Evolutionary conservation across 2,329 filamentous ascomycete species (phyloP), one percentile per base, ranked within the genome.

Genomic region (Scolecobasidium constrictum): DNA sequence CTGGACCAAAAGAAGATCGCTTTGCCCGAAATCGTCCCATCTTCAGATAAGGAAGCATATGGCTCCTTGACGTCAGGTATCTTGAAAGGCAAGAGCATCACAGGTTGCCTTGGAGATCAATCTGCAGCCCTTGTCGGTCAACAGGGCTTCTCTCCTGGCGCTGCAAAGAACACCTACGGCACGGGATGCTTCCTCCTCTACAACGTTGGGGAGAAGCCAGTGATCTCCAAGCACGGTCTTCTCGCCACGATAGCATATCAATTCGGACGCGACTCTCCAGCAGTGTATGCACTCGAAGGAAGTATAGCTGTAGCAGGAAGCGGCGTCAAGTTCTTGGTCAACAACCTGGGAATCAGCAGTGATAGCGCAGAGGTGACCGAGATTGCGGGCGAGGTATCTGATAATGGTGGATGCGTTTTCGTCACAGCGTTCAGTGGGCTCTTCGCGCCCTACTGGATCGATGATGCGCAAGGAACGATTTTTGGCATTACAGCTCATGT

Each of bases 361-460:
- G 69, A 74, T 48, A 73, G 75, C 3, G 66, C 73, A 49, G 76
- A 81, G 56, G 76, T 83, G 57, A 76, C 71, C 50, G 75, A 80
- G 46, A 63, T 83, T 35, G 79, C 79, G 5, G 71, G 70, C 35
- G 75, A 71, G 1, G 79, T 83, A 5, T 61, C 72, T 31, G 82
- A 94, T 59, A 93, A 83, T 47, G 87, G 86, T 43, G 87, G 87
- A 5, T 81, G 87, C 43, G 77, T 88, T 15, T 71, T 94, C 53
- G 87, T 94, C 47, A 94, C 87, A 3, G 87, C 87, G 1, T 94
- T 94, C 59, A 87, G 82, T 60, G 87, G 87, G 42, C 72, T 94
- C 3, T 94, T 94, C 58, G 87, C 87, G 1, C 87, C 87, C 0
- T 94, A 94, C 62, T 94, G 87, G 87, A 90, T 94, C 48, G 86